Evolutionary conservation across 257 asterid genomes (phyloP), one percentile per base, ranked within the genome.

Genomic region (Solanum megistacrolobum): DNA sequence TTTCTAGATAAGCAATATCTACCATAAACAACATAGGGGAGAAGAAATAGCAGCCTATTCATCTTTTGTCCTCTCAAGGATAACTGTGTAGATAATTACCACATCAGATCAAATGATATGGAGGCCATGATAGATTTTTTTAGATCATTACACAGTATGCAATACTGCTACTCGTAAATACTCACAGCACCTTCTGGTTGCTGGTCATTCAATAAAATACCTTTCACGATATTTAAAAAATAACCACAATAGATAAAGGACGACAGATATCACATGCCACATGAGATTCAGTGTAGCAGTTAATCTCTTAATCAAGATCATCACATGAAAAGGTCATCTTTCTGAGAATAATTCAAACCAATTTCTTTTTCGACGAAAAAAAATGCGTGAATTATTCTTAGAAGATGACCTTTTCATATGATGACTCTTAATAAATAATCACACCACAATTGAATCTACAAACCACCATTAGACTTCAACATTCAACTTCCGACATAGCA

Each of bases 391-490:
- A 55, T 55, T 20, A 55, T 55, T 55, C 60, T 14, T 48, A 48
- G 60, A 48, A 18, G 65, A 55, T 29, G 75, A 68, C 74, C 36
- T 68, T 74, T 74, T 21, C 82, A 5, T 35, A 27, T 74, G 82
- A 74, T 74, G 48, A 7, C 82, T 74, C 82, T 74, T 72, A 72
- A 72, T 72, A 73, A 74, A 20, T 74, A 74, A 38, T 75, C 58
- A 21, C 58, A 75, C 12, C 58, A 23, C 18, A 39, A 36, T 38
- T 36, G 25, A 38, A 75, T 38, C 55, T 23, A 3, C 52, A 23
- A 74, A 84, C 87, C 73, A 43, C 87, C 62, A 83, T 52, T 76
- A 83, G 76, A 84, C 25, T 55, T 74, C 81, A 84, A 43, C 81
- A 39, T 73, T 83, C 81, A 73, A 60, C 87, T 79, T 7, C 32